Percentiles rank a stretch among this genome's conserved stretches.
These are phyloP conservation scores for Penicillium olsonii DNA, from an alignment of 2,329 filamentous ascomycete species.

Conservation along the genomic window DNA sequence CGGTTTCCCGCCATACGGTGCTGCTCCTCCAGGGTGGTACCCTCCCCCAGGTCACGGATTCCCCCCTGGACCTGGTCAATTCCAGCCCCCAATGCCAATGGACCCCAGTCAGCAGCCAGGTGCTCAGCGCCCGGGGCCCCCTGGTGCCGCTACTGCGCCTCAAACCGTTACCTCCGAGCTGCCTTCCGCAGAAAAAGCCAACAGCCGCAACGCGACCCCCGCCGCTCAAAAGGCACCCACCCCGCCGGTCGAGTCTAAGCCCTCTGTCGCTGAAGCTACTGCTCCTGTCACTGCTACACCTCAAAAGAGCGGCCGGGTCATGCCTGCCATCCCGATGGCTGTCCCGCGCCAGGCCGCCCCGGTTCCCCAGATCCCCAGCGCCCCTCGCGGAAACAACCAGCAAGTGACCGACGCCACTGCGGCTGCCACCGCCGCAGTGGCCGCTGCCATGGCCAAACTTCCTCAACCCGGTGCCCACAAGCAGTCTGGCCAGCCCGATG, in stretches of 20 bases:
- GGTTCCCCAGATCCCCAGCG: slow-evolving; percentile 26
- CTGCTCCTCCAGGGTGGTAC: slow-evolving; percentile 74
- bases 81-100: slow-evolving; percentile 62
- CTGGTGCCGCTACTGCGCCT: slow-evolving; percentile 30
- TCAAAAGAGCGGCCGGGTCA: slow-evolving; percentile 45
- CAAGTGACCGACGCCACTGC: slow-evolving; percentile 50
- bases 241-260: slow-evolving; percentile 42
- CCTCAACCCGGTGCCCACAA: slow-evolving; percentile 40
- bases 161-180: slow-evolving; percentile 45
- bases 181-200: slow-evolving; percentile 42
- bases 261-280: slow-evolving; percentile 38
- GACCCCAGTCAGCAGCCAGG: slow-evolving; percentile 52
- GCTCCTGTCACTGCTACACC: slow-evolving; percentile 23
- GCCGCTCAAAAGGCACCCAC: slow-evolving; percentile 36
- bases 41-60: slow-evolving; percentile 74
- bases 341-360: slow-evolving; percentile 30
- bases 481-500: slow-evolving; percentile 34
- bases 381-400: slow-evolving; percentile 28
- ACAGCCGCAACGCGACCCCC: slow-evolving; percentile 37
- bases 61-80: slow-evolving; percentile 65
- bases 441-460: slow-evolving; percentile 54
- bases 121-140: slow-evolving; percentile 38
- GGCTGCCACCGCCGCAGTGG: slow-evolving; percentile 53
- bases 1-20: slow-evolving; percentile 73
- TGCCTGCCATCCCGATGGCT: slow-evolving; percentile 50